These are phyloP conservation scores for Gelatoporia subvermispora DNA, from an alignment of 768 basidiomycete genomes.

Conservation along the genomic window DNA sequence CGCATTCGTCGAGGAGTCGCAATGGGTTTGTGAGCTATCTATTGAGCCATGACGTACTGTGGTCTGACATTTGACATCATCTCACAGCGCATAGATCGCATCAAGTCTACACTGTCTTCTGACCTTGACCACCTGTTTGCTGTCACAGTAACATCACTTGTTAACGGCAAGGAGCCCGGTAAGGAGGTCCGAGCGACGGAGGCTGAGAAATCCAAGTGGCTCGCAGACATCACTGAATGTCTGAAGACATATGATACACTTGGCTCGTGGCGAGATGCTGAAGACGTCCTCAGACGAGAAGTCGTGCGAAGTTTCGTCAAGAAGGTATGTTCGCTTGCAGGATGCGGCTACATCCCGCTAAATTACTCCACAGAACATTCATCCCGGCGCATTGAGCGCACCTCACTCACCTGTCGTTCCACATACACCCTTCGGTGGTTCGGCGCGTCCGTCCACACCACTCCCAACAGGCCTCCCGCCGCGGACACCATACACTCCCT, in stretches of 20 bases:
- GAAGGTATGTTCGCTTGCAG: slow-evolving; percentile 42
- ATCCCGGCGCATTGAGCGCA: slow-evolving; percentile 57
- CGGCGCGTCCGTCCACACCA: slow-evolving; percentile 13
- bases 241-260: slow-evolving; percentile 75
- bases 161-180: slow-evolving; percentile 34
- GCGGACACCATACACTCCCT: slow-evolving; percentile 50
- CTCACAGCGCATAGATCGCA: slow-evolving; percentile 72
- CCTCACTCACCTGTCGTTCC: slow-evolving; percentile 76
- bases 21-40: slow-evolving; percentile 58
- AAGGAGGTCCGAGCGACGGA: slow-evolving; percentile 48
- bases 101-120: slow-evolving; percentile 78
- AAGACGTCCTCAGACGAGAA: slow-evolving; percentile 73
- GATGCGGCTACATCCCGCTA: background rate
- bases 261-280: slow-evolving; percentile 81
- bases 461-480: slow-evolving; percentile 42
- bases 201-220: slow-evolving; percentile 56
- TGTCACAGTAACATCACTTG: slow-evolving; percentile 48
- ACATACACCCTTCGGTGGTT: slow-evolving; percentile 60
- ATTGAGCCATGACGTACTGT: slow-evolving; percentile 20
- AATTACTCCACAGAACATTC: slow-evolving; percentile 56
- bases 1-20: slow-evolving; percentile 74
- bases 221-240: slow-evolving; percentile 72
- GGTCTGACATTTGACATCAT: slow-evolving; percentile 9
- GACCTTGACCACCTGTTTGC: slow-evolving; percentile 85
- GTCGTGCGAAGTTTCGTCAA: slow-evolving; percentile 73